Evolutionary conservation across 495 filamentous ascomycete genomes (phyloP).

Genomic region (Penicillium steckii): DNA sequence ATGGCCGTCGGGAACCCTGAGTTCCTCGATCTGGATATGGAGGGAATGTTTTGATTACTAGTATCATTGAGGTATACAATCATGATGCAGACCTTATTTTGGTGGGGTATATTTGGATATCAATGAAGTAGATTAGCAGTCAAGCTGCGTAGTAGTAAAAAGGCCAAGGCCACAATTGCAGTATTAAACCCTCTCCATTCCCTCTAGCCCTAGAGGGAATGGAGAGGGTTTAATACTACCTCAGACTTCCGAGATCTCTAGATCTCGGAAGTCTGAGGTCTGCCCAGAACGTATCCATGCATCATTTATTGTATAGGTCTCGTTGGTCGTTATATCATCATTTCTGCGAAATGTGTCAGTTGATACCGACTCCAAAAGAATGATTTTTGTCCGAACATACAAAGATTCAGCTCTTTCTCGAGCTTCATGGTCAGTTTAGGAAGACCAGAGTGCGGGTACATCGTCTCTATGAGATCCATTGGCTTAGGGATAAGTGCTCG

Average conservation of each 20-base stretch:
- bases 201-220: too few species aligned
- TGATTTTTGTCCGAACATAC: constrained; percentile 7
- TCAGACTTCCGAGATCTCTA: too few species aligned
- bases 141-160: neutral
- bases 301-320: too few species aligned
- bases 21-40: constrained; percentile 50
- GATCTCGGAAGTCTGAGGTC: too few species aligned
- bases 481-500: constrained; percentile 17
- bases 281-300: too few species aligned
- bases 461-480: constrained; percentile 10
- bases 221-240: too few species aligned
- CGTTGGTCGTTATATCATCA: too few species aligned
- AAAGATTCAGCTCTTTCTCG: constrained; percentile 11
- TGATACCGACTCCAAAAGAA: too few species aligned
- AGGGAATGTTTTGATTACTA: constrained; percentile 39
- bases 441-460: constrained; percentile 18
- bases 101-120: neutral
- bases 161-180: too few species aligned
- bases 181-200: too few species aligned
- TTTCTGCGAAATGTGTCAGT: too few species aligned
- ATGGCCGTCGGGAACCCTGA: constrained; percentile 50
- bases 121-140: neutral
- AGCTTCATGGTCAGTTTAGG: constrained; percentile 12
- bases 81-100: neutral
- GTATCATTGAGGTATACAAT: neutral